A percentile compares a stretch with the other conserved stretches of the same genome.
Conservation (phyloP, 305 asterid species). For the Fraxinus nigra region DNA sequence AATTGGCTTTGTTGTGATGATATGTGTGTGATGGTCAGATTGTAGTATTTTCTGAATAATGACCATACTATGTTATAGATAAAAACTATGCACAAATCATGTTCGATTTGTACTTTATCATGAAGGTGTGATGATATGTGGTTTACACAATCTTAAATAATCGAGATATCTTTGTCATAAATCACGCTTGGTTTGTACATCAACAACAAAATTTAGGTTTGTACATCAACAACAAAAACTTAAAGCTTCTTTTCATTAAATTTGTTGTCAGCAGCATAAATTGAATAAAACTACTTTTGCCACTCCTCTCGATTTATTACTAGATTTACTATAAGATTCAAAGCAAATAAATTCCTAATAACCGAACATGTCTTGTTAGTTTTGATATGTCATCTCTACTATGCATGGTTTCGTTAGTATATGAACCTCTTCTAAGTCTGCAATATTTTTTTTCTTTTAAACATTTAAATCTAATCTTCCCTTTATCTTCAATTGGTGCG, state of each 20-base stretch:
- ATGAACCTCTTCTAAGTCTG: background rate
- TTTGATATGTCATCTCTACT: background rate
- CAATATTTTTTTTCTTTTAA: background rate
- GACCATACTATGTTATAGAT: slow-evolving; percentile 20
- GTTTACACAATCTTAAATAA: background rate
- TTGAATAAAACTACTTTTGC: background rate
- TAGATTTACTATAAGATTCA: background rate
- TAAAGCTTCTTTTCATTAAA: background rate
- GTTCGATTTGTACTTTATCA: background rate
- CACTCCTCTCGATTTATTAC: background rate
- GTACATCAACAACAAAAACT: background rate
- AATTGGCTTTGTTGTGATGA: background rate
- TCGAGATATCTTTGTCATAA: background rate
- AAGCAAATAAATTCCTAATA: background rate
- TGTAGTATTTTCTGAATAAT: slow-evolving; percentile 29
- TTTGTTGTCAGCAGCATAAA: background rate
- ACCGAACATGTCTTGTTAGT: background rate
- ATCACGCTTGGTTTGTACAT: background rate
- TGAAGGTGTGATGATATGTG: background rate
- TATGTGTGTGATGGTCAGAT: slow-evolving; percentile 22
- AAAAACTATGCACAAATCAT: background rate
- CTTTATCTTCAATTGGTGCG: background rate
- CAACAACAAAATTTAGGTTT: background rate
- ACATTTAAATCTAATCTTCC: too few species aligned
- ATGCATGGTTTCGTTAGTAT: background rate